These are phyloP conservation scores for Cutaneotrichosporon sp. DNA, from an alignment of 1,284 basidiomycete genomes.

Conservation along the genomic window DNA sequence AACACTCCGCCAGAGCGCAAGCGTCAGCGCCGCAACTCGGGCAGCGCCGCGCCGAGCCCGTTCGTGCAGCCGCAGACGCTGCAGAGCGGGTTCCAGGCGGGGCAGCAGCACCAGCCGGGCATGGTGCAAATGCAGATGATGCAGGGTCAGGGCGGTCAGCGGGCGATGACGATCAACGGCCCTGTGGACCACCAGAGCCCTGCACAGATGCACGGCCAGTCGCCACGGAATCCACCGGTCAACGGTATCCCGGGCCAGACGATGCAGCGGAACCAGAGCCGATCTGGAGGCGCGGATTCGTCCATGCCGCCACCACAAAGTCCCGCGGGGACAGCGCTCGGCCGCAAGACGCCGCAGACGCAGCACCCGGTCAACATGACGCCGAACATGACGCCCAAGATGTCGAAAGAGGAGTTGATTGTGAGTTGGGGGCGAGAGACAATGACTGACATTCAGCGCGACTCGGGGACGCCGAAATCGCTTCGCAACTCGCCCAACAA, in stretches of 20 bases:
- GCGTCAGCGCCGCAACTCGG: slow-evolving; percentile 37
- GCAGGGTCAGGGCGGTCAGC: slow-evolving; percentile 6
- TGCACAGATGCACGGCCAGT: slow-evolving; percentile 9
- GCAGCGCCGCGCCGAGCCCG: slow-evolving; percentile 30
- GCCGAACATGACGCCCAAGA: slow-evolving; percentile 18
- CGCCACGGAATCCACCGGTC: slow-evolving; percentile 12
- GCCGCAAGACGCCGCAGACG: slow-evolving; percentile 31
- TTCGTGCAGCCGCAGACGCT: slow-evolving; percentile 25
- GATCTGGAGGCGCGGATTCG: slow-evolving; percentile 22
- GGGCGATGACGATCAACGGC: slow-evolving; percentile 12
- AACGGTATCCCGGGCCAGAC: slow-evolving; percentile 18
- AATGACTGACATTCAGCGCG: slow-evolving; percentile 17
- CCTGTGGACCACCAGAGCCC: slow-evolving; percentile 14
- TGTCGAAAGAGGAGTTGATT: slow-evolving; percentile 25
- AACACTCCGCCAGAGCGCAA: slow-evolving; percentile 40
- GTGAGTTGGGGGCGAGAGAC: slow-evolving; percentile 19
- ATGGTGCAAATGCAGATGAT: slow-evolving; percentile 15
- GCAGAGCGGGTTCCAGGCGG: slow-evolving; percentile 13
- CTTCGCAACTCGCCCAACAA: slow-evolving; percentile 37
- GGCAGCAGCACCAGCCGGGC: slow-evolving; percentile 1
- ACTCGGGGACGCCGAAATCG: slow-evolving; percentile 39
- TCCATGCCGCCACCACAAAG: slow-evolving; percentile 43
- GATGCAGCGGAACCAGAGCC: slow-evolving; percentile 38
- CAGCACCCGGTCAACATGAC: slow-evolving; percentile 13
- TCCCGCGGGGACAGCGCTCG: slow-evolving; percentile 23